phyloP scores from a whole-genome alignment of 306 rosid species.

The Fragaria ananassa region DNA sequence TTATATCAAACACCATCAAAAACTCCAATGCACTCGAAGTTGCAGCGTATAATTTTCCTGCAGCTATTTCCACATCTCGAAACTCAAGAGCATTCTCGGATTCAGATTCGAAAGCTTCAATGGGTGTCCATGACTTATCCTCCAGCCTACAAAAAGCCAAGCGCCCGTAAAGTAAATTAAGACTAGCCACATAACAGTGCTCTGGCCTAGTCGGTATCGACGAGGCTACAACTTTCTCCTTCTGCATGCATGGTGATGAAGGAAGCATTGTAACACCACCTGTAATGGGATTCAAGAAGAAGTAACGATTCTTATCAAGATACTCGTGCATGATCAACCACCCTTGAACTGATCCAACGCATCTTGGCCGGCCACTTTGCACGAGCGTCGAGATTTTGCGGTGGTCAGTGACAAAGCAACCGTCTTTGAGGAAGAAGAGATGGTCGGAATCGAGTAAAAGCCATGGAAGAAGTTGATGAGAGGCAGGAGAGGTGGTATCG shows the following conservation, averaged over 20 bases:
- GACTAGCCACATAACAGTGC: neutral
- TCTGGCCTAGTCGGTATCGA: neutral
- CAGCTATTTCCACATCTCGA: slow-evolving; percentile 1
- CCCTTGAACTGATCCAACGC: slow-evolving; percentile 1
- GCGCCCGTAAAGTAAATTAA: neutral
- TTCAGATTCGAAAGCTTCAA: neutral
- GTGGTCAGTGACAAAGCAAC: neutral
- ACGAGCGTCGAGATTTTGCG: neutral
- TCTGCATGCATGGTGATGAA: neutral
- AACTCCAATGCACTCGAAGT: neutral
- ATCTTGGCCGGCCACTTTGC: neutral
- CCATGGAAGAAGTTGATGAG: neutral
- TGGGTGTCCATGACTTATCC: neutral
- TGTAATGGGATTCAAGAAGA: neutral
- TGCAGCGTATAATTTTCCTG: neutral
- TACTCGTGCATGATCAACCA: slow-evolving; percentile 1
- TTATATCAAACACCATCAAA: neutral
- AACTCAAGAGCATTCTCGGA: too few relatives aligned
- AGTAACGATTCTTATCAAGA: neutral
- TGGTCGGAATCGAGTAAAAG: neutral
- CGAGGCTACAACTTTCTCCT: neutral
- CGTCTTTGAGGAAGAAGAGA: neutral
- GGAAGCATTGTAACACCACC: neutral
- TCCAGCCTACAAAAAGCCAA: neutral
- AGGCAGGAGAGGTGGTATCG: neutral